Evolutionary conservation across 768 basidiomycete genomes (phyloP), one percentile per base, ranked within the genome.

Genomic region (Cubamyces sp.): DNA sequence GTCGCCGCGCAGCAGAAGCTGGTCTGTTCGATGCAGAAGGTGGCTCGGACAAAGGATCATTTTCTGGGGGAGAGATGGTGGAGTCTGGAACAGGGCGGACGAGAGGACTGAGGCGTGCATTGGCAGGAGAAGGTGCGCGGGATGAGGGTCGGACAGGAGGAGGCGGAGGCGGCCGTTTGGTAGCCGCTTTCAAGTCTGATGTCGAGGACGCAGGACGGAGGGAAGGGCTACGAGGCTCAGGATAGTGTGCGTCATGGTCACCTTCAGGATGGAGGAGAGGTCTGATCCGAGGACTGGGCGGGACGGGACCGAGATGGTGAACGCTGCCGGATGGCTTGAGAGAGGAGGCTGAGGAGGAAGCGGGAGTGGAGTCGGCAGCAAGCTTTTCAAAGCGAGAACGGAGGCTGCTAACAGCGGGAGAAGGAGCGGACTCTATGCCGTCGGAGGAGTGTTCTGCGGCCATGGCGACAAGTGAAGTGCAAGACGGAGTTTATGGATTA

Each of bases 311-410:
- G 65, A 60, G 49, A 53, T 55, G 59, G 55, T 47, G 57, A 14
- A 21, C 26, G 30, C 40, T 37, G 52, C 51, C 19, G 14, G 59
- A 25, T 3, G 63, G 63, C 45, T 66, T 66, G 60, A 63, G 57
- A 28, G 63, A 34, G 39, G 63, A 34, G 39, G 26, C 16, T 3
- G 57, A 12, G 12, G 57, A 7, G 11, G 64, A 19, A 43, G 70
- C 42, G 37, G 61, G 40, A 39, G 71, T 70, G 14, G 78, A 74
- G 11, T 77, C 76, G 48, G 77, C 76, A 3, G 88, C 86, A 25
- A 90, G 75, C 66, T 85, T 82, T 70, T 92, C 90, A 69, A 91
- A 92, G 68, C 78, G 83, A 30, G 87, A 89, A 47, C 83, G 83
- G 18, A 92, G 78, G 62, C 81, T 89, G 73, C 82, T 87, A 55